Evolutionary conservation across 768 basidiomycete genomes (phyloP).

Genomic region (Galerina sulciceps): DNA sequence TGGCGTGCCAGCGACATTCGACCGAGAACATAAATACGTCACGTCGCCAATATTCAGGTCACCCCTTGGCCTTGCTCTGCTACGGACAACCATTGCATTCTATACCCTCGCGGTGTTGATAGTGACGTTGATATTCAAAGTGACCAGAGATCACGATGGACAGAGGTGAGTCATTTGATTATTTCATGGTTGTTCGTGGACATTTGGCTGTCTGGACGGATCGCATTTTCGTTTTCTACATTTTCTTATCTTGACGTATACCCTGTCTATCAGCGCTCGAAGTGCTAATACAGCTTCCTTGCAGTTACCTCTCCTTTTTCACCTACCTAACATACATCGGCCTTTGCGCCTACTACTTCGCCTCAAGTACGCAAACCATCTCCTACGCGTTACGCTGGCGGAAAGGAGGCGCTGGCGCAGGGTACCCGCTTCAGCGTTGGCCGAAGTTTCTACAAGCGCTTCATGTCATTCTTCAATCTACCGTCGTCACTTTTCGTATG

Average conservation of each 20-base stretch:
- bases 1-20: constrained; percentile 31
- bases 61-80: constrained; percentile 42
- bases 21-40: constrained; percentile 41
- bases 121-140: constrained; percentile 40
- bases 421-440: constrained; percentile 67
- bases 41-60: constrained; percentile 52
- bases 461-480: constrained; percentile 57
- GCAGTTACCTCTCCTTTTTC: constrained; percentile 68
- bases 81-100: constrained; percentile 52
- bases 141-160: constrained; percentile 30
- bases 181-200: not conserved
- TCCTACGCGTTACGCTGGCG: constrained; percentile 37
- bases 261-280: too few species aligned
- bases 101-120: constrained; percentile 51
- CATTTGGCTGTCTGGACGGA: too few species aligned
- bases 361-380: constrained; percentile 56
- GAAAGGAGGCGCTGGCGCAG: constrained; percentile 24
- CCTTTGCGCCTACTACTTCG: constrained; percentile 64
- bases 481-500: constrained; percentile 48
- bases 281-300: not conserved
- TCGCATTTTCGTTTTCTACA: too few species aligned
- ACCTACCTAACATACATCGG: constrained; percentile 68
- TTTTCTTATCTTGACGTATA: not conserved
- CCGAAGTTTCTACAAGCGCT: constrained; percentile 55
- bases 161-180: constrained; percentile 27